A percentile compares a stretch with the other conserved stretches of the same genome.
Conservation (phyloP, 2,329 filamentous ascomycete genomes). For the Drechslerella stenobrocha region DNA sequence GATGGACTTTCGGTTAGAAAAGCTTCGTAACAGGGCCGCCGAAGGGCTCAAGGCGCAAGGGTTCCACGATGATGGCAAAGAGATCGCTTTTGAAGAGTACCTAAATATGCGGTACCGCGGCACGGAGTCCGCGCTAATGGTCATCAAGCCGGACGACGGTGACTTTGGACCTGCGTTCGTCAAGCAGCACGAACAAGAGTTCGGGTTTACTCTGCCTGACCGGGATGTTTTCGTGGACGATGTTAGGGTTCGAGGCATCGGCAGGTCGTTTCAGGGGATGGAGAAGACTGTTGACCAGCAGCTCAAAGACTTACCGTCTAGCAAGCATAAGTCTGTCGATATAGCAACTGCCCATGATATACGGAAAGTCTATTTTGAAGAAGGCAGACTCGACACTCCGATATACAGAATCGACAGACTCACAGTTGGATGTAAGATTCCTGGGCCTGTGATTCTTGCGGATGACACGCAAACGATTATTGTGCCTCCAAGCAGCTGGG, state of each 20-base stretch:
- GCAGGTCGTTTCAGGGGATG: slow-evolving; percentile 78
- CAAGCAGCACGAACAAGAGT: slow-evolving; percentile 85
- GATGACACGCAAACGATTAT: slow-evolving; percentile 92
- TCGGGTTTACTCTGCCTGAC: slow-evolving; percentile 83
- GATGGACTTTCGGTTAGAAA: slow-evolving; percentile 69
- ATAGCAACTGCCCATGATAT: slow-evolving; percentile 65
- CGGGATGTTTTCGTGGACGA: slow-evolving; percentile 89
- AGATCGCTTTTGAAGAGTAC: slow-evolving; percentile 86
- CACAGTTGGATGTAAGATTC: slow-evolving; percentile 70
- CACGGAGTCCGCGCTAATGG: slow-evolving; percentile 88
- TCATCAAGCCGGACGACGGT: slow-evolving; percentile 70
- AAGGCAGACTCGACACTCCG: slow-evolving; percentile 73
- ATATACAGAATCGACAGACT: slow-evolving; percentile 81
- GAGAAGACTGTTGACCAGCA: slow-evolving; percentile 85
- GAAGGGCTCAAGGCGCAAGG: slow-evolving; percentile 73
- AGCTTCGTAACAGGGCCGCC: slow-evolving; percentile 75
- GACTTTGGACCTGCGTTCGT: slow-evolving; percentile 83
- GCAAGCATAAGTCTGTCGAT: slow-evolving; percentile 55
- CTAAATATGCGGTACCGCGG: slow-evolving; percentile 91
- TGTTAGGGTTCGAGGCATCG: slow-evolving; percentile 82
- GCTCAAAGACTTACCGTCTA: slow-evolving; percentile 68
- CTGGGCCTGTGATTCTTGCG: slow-evolving; percentile 81
- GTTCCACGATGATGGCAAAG: slow-evolving; percentile 65
- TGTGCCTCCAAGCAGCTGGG: slow-evolving; percentile 75
- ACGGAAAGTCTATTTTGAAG: slow-evolving; percentile 79